Conservation (phyloP, 805 yeast genomes). For the Pichia cabralensis region DNA sequence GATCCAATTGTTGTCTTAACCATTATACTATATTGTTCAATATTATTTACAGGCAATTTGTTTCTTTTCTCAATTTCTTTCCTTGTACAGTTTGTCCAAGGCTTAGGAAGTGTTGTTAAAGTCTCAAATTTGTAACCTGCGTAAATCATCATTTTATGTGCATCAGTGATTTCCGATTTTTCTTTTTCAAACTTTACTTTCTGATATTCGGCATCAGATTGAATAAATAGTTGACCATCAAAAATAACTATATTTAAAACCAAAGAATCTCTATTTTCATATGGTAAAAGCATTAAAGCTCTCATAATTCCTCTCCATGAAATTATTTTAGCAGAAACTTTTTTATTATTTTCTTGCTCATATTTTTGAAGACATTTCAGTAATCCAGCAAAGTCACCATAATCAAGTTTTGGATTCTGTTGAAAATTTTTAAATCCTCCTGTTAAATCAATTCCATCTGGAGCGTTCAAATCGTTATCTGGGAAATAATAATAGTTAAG, state of each 20-base stretch:
- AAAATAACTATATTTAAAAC: constrained; percentile 55
- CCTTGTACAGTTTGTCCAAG: constrained; percentile 64
- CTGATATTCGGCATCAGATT: constrained; percentile 27
- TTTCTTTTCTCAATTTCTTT: constrained; percentile 56
- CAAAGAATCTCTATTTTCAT: constrained; percentile 43
- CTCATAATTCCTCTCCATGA: constrained; percentile 85
- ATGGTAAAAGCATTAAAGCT: constrained; percentile 58
- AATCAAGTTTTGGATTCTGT: constrained; percentile 44
- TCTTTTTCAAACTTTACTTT: constrained; percentile 25
- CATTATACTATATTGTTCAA: constrained; percentile 72
- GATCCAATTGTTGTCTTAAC: constrained; percentile 79
- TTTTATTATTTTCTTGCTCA: constrained; percentile 41
- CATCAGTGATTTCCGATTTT: constrained; percentile 25
- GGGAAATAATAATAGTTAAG: constrained; percentile 76
- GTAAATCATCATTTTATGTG: constrained; percentile 34
- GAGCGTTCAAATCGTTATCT: constrained; percentile 47
- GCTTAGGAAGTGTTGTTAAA: constrained; percentile 61
- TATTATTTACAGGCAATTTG: constrained; percentile 51
- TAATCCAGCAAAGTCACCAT: constrained; percentile 47
- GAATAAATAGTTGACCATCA: constrained; percentile 68
- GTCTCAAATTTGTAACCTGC: constrained; percentile 84
- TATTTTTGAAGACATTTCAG: constrained; percentile 42
- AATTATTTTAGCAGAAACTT: constrained; percentile 53
- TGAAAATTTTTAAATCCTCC: constrained; percentile 55
- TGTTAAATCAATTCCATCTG: constrained; percentile 48